phyloP scores from a whole-genome alignment of 805 yeast species.

The Teunomyces stri region DNA sequence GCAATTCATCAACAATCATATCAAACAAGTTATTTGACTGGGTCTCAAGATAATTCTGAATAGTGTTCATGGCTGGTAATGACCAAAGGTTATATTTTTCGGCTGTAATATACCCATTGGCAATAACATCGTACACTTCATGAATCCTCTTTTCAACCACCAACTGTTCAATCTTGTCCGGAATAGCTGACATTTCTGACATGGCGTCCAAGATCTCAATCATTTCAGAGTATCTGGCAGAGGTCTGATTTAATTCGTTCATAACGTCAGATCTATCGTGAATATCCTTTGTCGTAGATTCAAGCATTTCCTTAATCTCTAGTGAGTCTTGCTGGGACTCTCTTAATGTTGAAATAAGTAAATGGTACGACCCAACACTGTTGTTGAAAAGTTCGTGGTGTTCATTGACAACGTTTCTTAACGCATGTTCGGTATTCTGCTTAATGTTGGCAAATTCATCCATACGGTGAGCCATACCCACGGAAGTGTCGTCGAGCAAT shows the following conservation, averaged over 20 bases:
- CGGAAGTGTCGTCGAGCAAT: constrained; percentile 80
- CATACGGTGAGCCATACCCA: constrained; percentile 79
- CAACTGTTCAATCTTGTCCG: constrained; percentile 61
- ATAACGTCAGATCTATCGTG: constrained; percentile 55
- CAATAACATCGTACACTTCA: constrained; percentile 58
- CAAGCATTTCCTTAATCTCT: constrained; percentile 48
- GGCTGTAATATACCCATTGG: constrained; percentile 42
- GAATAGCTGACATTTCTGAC: constrained; percentile 55
- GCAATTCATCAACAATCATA: constrained; percentile 73
- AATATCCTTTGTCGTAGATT: constrained; percentile 48
- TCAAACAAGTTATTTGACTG: constrained; percentile 66
- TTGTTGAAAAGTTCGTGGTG: constrained; percentile 83
- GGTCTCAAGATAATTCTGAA: constrained; percentile 50
- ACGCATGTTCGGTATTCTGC: constrained; percentile 50
- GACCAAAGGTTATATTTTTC: constrained; percentile 55
- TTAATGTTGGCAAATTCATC: constrained; percentile 65
- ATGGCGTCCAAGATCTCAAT: constrained; percentile 68
- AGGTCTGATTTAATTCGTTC: constrained; percentile 61
- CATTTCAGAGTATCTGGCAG: constrained; percentile 62
- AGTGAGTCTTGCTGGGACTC: constrained; percentile 61
- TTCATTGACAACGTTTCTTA: constrained; percentile 72
- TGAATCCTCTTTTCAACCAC: constrained; percentile 71
- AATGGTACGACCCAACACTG: constrained; percentile 79
- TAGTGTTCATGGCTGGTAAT: constrained; percentile 50
- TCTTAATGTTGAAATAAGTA: constrained; percentile 59